Percentiles rank a stretch among this genome's conserved stretches.
Conservation (phyloP, 106 monocot species). For the Dioscorea zingiberensis region DNA sequence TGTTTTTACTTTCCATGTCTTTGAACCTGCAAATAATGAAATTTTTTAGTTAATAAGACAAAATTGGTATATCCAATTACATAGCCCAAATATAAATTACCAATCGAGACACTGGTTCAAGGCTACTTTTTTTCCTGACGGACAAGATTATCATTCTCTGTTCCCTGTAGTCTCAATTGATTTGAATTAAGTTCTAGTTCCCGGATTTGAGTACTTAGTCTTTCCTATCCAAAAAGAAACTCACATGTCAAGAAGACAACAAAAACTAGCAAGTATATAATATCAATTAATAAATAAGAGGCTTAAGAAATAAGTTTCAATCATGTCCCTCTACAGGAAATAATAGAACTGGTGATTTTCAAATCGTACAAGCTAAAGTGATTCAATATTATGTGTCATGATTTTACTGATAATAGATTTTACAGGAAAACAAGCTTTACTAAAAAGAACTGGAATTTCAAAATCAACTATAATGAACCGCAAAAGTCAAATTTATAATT, state of each 20-base stretch:
- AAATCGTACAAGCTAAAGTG: no score
- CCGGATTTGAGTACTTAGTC: conserved; percentile 44
- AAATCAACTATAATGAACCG: no score
- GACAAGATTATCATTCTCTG: conserved; percentile 48
- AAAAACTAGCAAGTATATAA: neutral
- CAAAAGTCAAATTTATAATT: no score
- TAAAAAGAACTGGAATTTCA: no score
- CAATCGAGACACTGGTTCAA: conserved; percentile 47
- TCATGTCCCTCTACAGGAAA: no score
- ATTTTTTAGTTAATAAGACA: conserved; percentile 1
- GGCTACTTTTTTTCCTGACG: conserved; percentile 42
- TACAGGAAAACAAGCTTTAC: no score
- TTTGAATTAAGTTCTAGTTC: conserved; percentile 54
- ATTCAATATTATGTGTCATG: no score
- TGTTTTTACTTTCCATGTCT: conserved; percentile 85
- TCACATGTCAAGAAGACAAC: neutral
- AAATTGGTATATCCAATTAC: neutral
- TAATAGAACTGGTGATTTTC: no score
- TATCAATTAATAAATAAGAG: neutral
- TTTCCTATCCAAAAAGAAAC: conserved; percentile 25
- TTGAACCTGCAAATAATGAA: conserved; percentile 44
- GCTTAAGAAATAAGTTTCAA: neutral
- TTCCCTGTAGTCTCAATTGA: conserved; percentile 42
- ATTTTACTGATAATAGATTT: no score
- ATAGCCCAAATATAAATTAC: conserved; percentile 26